Evolutionary conservation across 2,329 filamentous ascomycete genomes (phyloP).

Genomic region (Aspergillus phoenicis): DNA sequence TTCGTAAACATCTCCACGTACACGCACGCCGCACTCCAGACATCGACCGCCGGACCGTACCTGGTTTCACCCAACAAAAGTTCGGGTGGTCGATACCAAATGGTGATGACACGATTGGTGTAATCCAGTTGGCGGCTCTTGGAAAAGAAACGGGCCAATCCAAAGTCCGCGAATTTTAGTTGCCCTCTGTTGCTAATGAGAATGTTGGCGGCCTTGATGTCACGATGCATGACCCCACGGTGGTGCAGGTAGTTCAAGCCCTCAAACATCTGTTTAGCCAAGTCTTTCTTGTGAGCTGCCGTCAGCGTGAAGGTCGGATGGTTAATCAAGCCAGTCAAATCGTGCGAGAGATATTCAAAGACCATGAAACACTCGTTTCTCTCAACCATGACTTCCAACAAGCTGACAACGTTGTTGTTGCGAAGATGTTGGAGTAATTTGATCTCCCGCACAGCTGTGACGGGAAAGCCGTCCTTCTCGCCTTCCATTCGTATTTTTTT

Average conservation of each 20-base stretch:
- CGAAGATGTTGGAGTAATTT: constrained; percentile 92
- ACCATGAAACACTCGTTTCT: constrained; percentile 99
- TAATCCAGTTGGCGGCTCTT: constrained; percentile 92
- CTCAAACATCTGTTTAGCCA: constrained; percentile 90
- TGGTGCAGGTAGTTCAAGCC: constrained; percentile 91
- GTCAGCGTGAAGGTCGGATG: constrained; percentile 89
- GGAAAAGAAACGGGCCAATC: constrained; percentile 91
- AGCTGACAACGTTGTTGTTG: constrained; percentile 80
- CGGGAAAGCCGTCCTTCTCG: constrained; percentile 98
- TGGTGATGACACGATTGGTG: constrained; percentile 97
- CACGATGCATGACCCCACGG: constrained; percentile 89
- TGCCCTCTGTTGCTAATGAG: constrained; percentile 86
- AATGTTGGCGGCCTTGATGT: constrained; percentile 98
- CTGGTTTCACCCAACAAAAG: constrained; percentile 87
- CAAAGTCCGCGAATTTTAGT: constrained; percentile 93
- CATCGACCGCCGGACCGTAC: constrained; percentile 86
- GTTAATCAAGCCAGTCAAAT: constrained; percentile 91
- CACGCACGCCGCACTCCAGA: constrained; percentile 97
- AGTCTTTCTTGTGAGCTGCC: constrained; percentile 83
- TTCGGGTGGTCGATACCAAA: constrained; percentile 94
- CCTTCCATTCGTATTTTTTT: constrained; percentile 99
- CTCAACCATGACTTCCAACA: constrained; percentile 99
- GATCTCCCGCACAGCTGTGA: constrained; percentile 94
- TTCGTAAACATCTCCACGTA: constrained; percentile 95
- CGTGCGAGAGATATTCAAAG: constrained; percentile 96